Percentiles rank a stretch among this genome's conserved stretches.
phyloP scores from a whole-genome alignment of 2,329 filamentous ascomycete species.

The Aschersonia sp. region DNA sequence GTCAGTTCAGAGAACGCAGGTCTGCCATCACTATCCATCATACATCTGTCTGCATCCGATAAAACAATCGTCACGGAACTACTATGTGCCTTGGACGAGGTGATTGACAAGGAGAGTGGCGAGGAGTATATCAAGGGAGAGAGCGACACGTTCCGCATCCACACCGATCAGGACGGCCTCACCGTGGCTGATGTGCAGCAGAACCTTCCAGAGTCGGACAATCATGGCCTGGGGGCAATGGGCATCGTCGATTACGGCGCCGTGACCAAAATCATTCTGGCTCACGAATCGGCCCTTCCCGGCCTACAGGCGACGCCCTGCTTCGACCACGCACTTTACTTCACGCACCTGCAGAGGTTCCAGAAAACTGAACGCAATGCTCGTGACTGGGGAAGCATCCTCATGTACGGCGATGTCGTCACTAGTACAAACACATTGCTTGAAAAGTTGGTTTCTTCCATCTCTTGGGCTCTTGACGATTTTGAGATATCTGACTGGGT shows the following conservation, averaged over 20 bases:
- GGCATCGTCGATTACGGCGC: conserved; percentile 62
- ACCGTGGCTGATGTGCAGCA: conserved; percentile 39
- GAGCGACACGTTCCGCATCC: conserved; percentile 68
- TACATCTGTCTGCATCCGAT: conserved; percentile 66
- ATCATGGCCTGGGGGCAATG: conserved; percentile 21
- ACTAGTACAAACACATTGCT: conserved; percentile 90
- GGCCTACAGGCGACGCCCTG: conserved; percentile 61
- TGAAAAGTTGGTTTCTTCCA: conserved; percentile 50
- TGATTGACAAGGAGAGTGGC: conserved; percentile 50
- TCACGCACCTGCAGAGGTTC: conserved; percentile 54
- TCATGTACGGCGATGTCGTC: conserved; percentile 84
- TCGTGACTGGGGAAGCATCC: conserved; percentile 55
- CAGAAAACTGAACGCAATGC: conserved; percentile 40
- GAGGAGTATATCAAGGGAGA: conserved; percentile 66
- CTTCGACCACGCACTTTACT: conserved; percentile 77
- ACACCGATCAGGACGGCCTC: conserved; percentile 50
- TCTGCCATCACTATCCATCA: conserved; percentile 64
- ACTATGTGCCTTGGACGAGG: conserved; percentile 50
- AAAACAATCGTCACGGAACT: conserved; percentile 52
- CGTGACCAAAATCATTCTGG: conserved; percentile 57
- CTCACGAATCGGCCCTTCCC: conserved; percentile 57
- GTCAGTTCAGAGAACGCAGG: conserved; percentile 54
- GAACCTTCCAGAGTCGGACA: conserved; percentile 25
- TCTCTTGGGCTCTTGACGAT: neutral
- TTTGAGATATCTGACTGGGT: too few species aligned